Base-by-base conservation (phyloP, 2,329 filamentous ascomycete genomes). In the Talaromyces atroroseus region DNA sequence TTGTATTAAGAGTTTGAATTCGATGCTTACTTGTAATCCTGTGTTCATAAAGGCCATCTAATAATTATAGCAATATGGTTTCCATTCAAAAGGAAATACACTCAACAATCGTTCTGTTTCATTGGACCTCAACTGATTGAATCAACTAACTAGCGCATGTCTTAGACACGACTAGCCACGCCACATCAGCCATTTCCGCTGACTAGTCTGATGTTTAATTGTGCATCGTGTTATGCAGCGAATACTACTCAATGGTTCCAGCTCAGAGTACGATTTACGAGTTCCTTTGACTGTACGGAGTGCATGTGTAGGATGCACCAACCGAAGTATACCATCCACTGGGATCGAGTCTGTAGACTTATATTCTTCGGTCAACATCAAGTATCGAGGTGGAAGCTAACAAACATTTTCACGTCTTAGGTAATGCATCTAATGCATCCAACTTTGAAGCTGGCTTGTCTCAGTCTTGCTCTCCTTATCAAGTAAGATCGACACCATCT, bases 81-180 rank as follows among this genome's bases (percentile, higher is more conserved):
- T 26, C 3, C 7, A 26, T 26, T 26, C 24, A 26, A 26, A 26
- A 7, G 7, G 24, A 26, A 26, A 26, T 26, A 7, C 24, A 26
- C 7, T 26, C 24, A 26, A 26, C 24, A 7, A 26, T 3, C 3
- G 24, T 26, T 26, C 24, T 7, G 7, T 26, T 3, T 26, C 56
- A 54, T 12, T 62, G 60, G 60, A 49, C 54, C 14, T 60, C 60
- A 18, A 60, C 54, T 8, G 20, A 11, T 21, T 44, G 40, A 21
- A 12, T 21, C 10, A 44, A 44, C 18, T 44, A 44, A 14, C 18
- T 44, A 44, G 32, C 24, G 14, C 24, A 52, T 51, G 23, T 51
- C 26, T 52, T 14, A 51, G 23, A 51, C 49, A 21, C 20, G 26
- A 32, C 3, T 18, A 24, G 16, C 5, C 50, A 36, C 24, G 50